Evolutionary conservation across 306 rosid species (phyloP).

Genomic region (Trifolium repens): DNA sequence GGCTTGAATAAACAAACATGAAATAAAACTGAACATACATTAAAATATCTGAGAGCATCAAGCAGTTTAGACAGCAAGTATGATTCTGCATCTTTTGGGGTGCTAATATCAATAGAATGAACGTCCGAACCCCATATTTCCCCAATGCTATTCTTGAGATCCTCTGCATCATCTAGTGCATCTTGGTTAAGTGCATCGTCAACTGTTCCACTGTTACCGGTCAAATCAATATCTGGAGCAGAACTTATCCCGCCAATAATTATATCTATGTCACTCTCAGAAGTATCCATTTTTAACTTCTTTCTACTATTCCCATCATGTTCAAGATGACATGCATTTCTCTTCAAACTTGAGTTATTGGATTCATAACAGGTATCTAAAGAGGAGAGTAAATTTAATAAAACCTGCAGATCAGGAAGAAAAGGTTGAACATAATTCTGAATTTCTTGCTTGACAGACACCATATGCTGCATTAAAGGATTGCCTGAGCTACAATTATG

Average conservation of each 20-base stretch:
- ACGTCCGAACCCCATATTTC: conserved; percentile 74
- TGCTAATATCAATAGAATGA: conserved; percentile 40
- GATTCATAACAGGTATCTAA: conserved; percentile 58
- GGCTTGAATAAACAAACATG: conserved; percentile 34
- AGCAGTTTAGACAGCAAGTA: conserved; percentile 72
- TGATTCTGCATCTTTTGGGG: conserved; percentile 53
- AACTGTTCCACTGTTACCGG: conserved; percentile 44
- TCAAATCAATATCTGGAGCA: conserved; percentile 43
- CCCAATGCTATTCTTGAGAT: conserved; percentile 52
- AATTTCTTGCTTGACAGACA: conserved; percentile 66
- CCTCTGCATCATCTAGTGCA: conserved; percentile 51
- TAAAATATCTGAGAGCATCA: conserved; percentile 73
- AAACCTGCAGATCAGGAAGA: conserved; percentile 86
- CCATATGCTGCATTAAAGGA: conserved; percentile 34
- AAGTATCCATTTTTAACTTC: conserved; percentile 55
- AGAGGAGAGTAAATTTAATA: conserved; percentile 70
- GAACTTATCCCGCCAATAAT: conserved; percentile 71
- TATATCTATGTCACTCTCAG: conserved; percentile 62
- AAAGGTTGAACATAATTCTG: conserved; percentile 68
- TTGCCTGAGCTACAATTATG: conserved; percentile 39
- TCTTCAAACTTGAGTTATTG: conserved; percentile 50
- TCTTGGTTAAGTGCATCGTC: conserved; percentile 39
- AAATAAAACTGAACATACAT: conserved; percentile 56
- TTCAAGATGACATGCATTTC: conserved; percentile 54
- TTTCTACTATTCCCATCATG: conserved; percentile 46